These are phyloP conservation scores for Curvularia eragrostidis DNA, from an alignment of 2,329 filamentous ascomycete genomes.

Conservation along the genomic window DNA sequence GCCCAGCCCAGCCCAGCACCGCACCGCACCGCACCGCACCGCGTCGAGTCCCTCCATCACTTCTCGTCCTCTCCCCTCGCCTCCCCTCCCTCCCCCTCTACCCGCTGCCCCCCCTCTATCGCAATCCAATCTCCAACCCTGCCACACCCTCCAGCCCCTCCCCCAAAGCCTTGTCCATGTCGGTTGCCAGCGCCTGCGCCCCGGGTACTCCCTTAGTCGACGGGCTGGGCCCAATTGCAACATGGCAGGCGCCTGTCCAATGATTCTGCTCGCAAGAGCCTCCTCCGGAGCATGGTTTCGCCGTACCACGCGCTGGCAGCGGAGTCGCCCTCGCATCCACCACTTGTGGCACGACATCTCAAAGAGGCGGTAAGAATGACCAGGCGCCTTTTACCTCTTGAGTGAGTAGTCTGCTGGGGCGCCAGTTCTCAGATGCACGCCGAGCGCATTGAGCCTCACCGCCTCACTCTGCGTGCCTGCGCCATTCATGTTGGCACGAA, in stretches of 20 bases:
- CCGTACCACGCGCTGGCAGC: slow-evolving; percentile 31
- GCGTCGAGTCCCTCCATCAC: background rate
- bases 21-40: too few species aligned
- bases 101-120: background rate
- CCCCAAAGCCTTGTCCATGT: background rate
- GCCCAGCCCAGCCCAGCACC: too few species aligned
- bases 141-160: background rate
- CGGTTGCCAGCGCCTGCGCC: background rate
- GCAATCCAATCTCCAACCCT: background rate
- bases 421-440: slow-evolving; percentile 32
- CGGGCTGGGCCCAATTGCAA: slow-evolving; percentile 28
- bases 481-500: slow-evolving; percentile 28
- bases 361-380: slow-evolving; percentile 47
- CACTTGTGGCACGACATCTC: slow-evolving; percentile 30
- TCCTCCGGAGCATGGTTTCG: slow-evolving; percentile 25
- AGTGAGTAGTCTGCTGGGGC: slow-evolving; percentile 34
- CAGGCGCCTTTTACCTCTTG: slow-evolving; percentile 37
- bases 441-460: slow-evolving; percentile 31
- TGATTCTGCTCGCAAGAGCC: slow-evolving; percentile 23
- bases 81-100: background rate
- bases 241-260: slow-evolving; percentile 42
- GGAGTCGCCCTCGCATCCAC: slow-evolving; percentile 21
- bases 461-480: slow-evolving; percentile 28
- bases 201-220: slow-evolving; percentile 14
- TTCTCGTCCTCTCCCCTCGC: background rate